These are phyloP conservation scores for Teratosphaeria gauchensis DNA, from an alignment of 2,329 filamentous ascomycete species.

Conservation along the genomic window DNA sequence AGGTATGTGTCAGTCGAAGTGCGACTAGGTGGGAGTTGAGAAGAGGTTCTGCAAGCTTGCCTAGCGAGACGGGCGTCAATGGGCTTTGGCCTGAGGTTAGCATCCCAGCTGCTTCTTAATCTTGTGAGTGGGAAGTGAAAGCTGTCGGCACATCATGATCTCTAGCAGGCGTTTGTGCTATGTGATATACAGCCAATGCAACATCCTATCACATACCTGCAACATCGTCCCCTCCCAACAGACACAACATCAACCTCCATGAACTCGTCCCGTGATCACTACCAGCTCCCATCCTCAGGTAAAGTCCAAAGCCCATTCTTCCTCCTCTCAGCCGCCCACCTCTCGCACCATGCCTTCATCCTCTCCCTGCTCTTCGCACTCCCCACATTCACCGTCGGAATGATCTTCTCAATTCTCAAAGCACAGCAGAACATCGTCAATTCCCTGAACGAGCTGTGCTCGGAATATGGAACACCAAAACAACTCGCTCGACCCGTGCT, in stretches of 20 bases:
- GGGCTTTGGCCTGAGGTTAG: background rate
- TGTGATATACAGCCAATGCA: background rate
- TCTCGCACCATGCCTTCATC: constrained; percentile 58
- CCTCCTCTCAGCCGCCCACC: constrained; percentile 52
- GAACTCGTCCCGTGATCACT: background rate
- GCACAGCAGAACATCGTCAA: constrained; percentile 87
- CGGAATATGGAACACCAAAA: constrained; percentile 90
- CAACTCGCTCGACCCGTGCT: constrained; percentile 74
- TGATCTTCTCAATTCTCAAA: constrained; percentile 75
- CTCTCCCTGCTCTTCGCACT: constrained; percentile 52
- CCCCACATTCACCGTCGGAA: constrained; percentile 87
- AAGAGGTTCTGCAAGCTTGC: too few species aligned
- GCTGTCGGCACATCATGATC: background rate
- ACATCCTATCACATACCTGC: background rate
- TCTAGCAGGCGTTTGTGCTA: background rate
- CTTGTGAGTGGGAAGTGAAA: background rate
- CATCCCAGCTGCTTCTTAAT: background rate
- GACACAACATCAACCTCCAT: background rate
- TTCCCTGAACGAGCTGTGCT: constrained; percentile 92
- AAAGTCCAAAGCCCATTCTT: constrained; percentile 50
- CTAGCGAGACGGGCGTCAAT: too few species aligned
- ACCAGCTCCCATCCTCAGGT: constrained; percentile 24
- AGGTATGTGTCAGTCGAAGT: background rate
- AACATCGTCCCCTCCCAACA: background rate
- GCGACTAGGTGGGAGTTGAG: background rate